Base-by-base conservation (phyloP, 768 basidiomycete species). In the Grammothele lineata region DNA sequence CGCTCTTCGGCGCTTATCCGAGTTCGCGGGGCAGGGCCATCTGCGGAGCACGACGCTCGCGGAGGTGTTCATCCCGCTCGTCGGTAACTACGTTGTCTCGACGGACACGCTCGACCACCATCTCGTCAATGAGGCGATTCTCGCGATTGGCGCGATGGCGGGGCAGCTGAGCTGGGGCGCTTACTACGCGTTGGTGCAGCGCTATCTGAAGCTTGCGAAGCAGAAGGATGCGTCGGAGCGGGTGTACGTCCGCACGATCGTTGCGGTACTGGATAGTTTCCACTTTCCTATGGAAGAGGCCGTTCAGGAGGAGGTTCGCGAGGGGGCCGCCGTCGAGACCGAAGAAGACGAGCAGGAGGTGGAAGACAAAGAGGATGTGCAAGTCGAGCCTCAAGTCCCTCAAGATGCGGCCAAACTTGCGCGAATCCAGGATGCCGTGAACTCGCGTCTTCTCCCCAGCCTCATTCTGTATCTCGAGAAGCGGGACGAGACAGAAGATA, bases 41-140 rank as follows among this genome's bases (percentile, higher is more conserved):
- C 58, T 98, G 27, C 71, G 81, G 30, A 87, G 84, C 59, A 76
- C 71, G 19, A 88, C 83, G 1, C 65, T 96, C 25, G 70, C 78
- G 2, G 91, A 92, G 32, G 75, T 96, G 4, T 90, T 98, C 59
- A 67, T 98, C 19, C 96, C 95, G 0, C 74, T 98, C 14, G 76
- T 96, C 37, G 80, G 80, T 30, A 91, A 89, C 59, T 94, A 86
- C 57, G 77, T 97, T 51, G 65, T 71, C 18, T 77, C 80, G 9
- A 74, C 78, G 1, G 63, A 75, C 0, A 70, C 81, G 3, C 63
- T 81, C 14, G 89, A 95, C 55, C 92, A 96, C 60, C 85, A 91
- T 56, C 74, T 98, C 23, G 82, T 92, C 36, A 93, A 88, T 58
- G 94, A 96, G 59, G 89, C 95, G 1, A 87, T 99, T 55, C 62